Percentiles rank a stretch among this genome's conserved stretches.
These are phyloP conservation scores for Aspergillus calidoustus DNA, from an alignment of 2,329 filamentous ascomycete species.

Conservation along the genomic window DNA sequence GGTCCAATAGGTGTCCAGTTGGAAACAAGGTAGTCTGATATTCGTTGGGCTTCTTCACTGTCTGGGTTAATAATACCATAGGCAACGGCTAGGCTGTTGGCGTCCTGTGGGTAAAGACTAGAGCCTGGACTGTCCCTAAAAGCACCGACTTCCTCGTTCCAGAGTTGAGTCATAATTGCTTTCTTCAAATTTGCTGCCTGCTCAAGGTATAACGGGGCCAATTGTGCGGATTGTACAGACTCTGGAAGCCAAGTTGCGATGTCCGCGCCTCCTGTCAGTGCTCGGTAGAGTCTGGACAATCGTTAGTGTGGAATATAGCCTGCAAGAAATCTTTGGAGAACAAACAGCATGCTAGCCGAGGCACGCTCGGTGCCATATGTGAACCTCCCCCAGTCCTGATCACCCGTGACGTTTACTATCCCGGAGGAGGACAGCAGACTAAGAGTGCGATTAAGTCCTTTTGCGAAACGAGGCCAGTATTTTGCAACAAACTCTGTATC, in stretches of 20 bases:
- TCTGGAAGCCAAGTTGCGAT: no score
- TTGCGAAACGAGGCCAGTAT: neutral
- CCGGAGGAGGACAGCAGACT: neutral
- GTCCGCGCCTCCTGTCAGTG: no score
- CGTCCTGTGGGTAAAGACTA: neutral
- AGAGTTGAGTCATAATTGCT: neutral
- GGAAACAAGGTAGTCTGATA: neutral
- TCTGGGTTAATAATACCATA: neutral
- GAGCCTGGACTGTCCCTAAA: neutral
- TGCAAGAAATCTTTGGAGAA: no score
- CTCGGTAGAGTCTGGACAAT: no score
- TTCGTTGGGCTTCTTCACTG: neutral
- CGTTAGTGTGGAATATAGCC: no score
- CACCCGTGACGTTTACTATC: no score
- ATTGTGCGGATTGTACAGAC: no score
- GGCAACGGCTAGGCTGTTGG: neutral
- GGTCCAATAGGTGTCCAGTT: slow-evolving; percentile 3
- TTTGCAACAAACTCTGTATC: neutral
- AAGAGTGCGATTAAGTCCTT: neutral
- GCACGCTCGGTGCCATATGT: no score
- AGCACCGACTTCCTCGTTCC: neutral
- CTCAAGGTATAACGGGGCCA: neutral
- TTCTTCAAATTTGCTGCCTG: neutral
- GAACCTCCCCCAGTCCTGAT: no score
- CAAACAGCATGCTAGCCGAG: no score